Evolutionary conservation across 805 yeast species (phyloP).

Genomic region (Ogataea wickerhamii): DNA sequence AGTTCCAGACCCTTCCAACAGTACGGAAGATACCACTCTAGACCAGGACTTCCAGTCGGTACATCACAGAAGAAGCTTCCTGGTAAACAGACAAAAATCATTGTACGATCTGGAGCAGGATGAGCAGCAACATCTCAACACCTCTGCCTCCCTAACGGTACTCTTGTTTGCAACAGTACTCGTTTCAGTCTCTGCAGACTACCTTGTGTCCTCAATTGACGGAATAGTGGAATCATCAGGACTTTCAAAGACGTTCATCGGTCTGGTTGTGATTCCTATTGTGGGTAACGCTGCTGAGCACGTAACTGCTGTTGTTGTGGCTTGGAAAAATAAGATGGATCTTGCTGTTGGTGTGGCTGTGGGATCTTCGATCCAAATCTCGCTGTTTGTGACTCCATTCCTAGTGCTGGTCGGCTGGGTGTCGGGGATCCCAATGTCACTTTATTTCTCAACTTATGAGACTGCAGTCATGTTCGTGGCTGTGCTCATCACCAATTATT

Average conservation of each 20-base stretch:
- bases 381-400: conserved; percentile 92
- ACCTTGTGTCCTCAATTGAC: conserved; percentile 90
- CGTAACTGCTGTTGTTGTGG: conserved; percentile 93
- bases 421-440: conserved; percentile 85
- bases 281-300: conserved; percentile 99
- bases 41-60: conserved; percentile 3
- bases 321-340: conserved; percentile 95
- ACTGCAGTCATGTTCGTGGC: conserved; percentile 88
- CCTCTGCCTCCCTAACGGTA: conserved; percentile 50
- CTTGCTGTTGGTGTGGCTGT: conserved; percentile 95
- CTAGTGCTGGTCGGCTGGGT: conserved; percentile 94
- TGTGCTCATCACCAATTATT: conserved; percentile 81
- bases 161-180: conserved; percentile 66
- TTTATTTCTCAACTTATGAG: conserved; percentile 89
- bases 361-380: conserved; percentile 93
- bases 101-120: conserved; percentile 27
- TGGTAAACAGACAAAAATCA: conserved; percentile 29
- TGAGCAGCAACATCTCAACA: conserved; percentile 43
- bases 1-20: not conserved
- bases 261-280: conserved; percentile 88
- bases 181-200: conserved; percentile 91
- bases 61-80: conserved; percentile 26
- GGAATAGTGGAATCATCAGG: conserved; percentile 80
- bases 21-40: not conserved
- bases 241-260: conserved; percentile 90